phyloP scores from a whole-genome alignment of 129 eudicot species.

The Erigeron canadensis region DNA sequence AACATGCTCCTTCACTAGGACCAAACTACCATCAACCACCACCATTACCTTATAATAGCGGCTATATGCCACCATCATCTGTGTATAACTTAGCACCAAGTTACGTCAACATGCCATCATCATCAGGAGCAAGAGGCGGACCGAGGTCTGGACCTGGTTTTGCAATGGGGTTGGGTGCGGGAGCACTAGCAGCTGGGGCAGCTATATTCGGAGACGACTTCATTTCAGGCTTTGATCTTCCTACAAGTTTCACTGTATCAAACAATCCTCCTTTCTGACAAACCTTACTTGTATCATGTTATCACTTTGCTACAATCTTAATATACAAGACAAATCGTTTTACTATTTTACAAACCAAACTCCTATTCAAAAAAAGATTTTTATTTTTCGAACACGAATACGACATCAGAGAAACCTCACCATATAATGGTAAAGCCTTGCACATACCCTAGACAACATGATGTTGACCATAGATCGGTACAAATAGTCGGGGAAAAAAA shows the following conservation, averaged over 20 bases:
- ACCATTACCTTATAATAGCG: conserved; percentile 57
- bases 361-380: not conserved
- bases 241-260: conserved; percentile 51
- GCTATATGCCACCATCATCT: conserved; percentile 60
- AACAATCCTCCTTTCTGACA: conserved; percentile 59
- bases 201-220: conserved; percentile 84
- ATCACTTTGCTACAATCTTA: not conserved
- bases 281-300: conserved; percentile 7
- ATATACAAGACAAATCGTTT: not conserved
- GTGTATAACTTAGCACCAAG: conserved; percentile 36
- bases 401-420: too few relatives aligned
- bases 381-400: too few relatives aligned
- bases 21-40: conserved; percentile 51
- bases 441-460: too few relatives aligned
- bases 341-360: not conserved
- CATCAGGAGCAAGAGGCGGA: conserved; percentile 49
- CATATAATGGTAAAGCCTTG: too few relatives aligned
- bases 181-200: conserved; percentile 91
- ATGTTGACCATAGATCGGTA: too few relatives aligned
- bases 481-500: too few relatives aligned
- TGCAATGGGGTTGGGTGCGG: conserved; percentile 84
- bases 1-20: conserved; percentile 18
- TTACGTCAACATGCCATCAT: conserved; percentile 65
- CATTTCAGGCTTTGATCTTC: conserved; percentile 71
- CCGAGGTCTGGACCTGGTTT: conserved; percentile 53